These are phyloP conservation scores for Plasmodium ovale DNA, from an alignment of 169 alveolate species.

Conservation along the genomic window DNA sequence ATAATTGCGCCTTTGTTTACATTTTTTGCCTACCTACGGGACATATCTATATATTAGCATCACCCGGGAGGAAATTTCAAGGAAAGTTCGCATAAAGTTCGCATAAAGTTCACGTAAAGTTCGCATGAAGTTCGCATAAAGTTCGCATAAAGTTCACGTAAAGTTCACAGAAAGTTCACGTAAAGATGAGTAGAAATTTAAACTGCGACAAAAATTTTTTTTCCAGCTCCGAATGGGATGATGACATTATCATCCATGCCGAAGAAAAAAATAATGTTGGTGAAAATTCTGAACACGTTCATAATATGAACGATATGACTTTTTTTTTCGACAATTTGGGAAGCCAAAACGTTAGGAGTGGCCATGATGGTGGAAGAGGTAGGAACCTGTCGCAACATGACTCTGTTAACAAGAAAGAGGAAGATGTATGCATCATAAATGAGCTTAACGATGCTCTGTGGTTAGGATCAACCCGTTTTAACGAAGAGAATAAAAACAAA, in stretches of 20 bases:
- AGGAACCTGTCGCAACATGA: not conserved
- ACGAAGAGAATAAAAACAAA: not conserved
- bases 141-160: too few species aligned
- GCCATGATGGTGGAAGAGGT: not conserved
- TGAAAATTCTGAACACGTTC: not conserved
- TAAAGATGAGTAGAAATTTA: constrained; percentile 5
- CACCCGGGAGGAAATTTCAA: too few species aligned
- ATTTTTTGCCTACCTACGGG: too few species aligned
- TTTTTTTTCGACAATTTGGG: constrained; percentile 36
- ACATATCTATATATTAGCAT: too few species aligned
- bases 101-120: too few species aligned
- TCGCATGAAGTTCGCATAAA: too few species aligned
- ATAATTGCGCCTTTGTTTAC: too few species aligned
- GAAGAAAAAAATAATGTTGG: not conserved
- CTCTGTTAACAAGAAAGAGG: not conserved
- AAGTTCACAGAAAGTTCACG: too few species aligned
- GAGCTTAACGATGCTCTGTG: constrained; percentile 19
- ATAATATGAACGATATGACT: constrained; percentile 25
- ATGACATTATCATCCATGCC: not conserved
- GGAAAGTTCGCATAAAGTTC: too few species aligned
- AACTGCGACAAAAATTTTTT: constrained; percentile 3
- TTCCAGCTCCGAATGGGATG: constrained; percentile 30
- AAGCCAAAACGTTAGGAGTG: not conserved
- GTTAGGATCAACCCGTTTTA: not conserved
- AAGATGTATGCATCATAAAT: not conserved